A percentile compares a stretch with the other conserved stretches of the same genome.
phyloP scores from a whole-genome alignment of 352 stramenopile genomes.

The Phytophthora pistaciae region DNA sequence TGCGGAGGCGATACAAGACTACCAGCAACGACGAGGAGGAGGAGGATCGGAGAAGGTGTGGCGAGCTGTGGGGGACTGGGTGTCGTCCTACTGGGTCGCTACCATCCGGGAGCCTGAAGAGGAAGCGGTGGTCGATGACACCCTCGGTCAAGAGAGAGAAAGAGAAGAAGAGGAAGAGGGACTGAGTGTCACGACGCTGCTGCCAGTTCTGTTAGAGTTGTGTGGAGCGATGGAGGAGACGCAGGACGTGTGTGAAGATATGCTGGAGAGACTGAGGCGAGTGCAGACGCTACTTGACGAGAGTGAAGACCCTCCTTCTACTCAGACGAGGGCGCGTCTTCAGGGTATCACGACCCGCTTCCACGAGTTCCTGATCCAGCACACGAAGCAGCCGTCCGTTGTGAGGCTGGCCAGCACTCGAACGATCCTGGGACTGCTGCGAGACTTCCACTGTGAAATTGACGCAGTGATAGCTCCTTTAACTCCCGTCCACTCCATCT shows the following conservation, averaged over 20 bases:
- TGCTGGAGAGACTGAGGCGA: conserved; percentile 13
- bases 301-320: not conserved
- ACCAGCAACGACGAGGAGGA: not conserved
- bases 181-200: conserved; percentile 5
- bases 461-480: conserved; percentile 2
- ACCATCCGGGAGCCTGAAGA: conserved; percentile 1
- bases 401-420: conserved; percentile 20
- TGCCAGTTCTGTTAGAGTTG: conserved; percentile 11
- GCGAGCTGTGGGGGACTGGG: conserved; percentile 1
- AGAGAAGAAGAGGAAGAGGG: not conserved
- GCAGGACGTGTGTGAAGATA: conserved; percentile 23
- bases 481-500: not conserved
- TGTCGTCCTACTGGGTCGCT: not conserved
- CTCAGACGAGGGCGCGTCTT: not conserved
- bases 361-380: conserved; percentile 20
- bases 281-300: conserved; percentile 10
- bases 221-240: conserved; percentile 14
- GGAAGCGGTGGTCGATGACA: not conserved
- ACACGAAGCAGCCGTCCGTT: conserved; percentile 17
- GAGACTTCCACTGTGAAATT: conserved; percentile 8
- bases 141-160: not conserved
- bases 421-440: conserved; percentile 13
- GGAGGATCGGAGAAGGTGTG: not conserved
- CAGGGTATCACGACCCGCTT: conserved; percentile 9
- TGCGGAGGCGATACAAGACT: not conserved